A percentile compares a stretch with the other conserved stretches of the same genome.
Conservation (phyloP, 2,329 filamentous ascomycete genomes). For the Davidsoniella eucalypti region DNA sequence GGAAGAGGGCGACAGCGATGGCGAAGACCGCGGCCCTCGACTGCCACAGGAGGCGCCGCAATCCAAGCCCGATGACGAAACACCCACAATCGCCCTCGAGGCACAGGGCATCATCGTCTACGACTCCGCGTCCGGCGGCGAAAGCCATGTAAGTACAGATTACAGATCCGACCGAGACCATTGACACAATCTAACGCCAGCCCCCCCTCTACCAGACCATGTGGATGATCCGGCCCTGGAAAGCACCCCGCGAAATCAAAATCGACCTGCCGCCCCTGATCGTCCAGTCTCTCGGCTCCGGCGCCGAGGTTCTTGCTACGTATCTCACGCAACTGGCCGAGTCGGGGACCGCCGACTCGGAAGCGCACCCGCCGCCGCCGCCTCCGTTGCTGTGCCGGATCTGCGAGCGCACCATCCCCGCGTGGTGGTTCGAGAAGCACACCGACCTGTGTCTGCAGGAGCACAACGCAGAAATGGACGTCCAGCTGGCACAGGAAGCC, state of each 20-base stretch:
- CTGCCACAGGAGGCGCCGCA: slow-evolving; percentile 18
- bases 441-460: slow-evolving; percentile 92
- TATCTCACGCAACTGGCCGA: slow-evolving; percentile 85
- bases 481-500: slow-evolving; percentile 87
- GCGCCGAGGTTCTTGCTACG: slow-evolving; percentile 84
- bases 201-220: slow-evolving; percentile 52
- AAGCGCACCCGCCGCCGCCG: slow-evolving; percentile 64
- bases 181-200: neutral
- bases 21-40: slow-evolving; percentile 17
- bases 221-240: slow-evolving; percentile 98
- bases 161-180: neutral
- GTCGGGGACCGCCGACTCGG: slow-evolving; percentile 57
- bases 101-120: slow-evolving; percentile 98
- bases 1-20: slow-evolving; percentile 15
- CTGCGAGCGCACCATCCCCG: slow-evolving; percentile 89
- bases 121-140: slow-evolving; percentile 67
- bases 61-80: slow-evolving; percentile 23
- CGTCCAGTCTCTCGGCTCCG: slow-evolving; percentile 84
- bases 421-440: slow-evolving; percentile 99
- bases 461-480: slow-evolving; percentile 92
- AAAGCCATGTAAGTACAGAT: slow-evolving; percentile 61
- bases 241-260: slow-evolving; percentile 76
- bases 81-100: slow-evolving; percentile 55
- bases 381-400: slow-evolving; percentile 84
- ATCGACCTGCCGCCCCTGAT: slow-evolving; percentile 83